Evolutionary conservation across 352 stramenopile species (phyloP).

Genomic region (Phytophthora palmivora): DNA sequence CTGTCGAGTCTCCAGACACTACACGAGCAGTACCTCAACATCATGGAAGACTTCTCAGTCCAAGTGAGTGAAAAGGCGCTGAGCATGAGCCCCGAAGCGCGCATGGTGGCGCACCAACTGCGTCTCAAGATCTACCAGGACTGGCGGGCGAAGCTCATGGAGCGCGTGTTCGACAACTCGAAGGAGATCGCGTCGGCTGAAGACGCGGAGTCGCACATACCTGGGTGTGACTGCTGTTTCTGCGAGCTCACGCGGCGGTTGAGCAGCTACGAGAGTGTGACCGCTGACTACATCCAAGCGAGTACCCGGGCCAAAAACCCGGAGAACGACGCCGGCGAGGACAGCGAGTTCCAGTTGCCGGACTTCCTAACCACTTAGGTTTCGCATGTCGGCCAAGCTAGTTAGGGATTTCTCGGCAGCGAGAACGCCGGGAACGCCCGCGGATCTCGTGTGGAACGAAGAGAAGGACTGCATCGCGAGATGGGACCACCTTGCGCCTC

Average conservation of each 20-base stretch:
- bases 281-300: conserved; percentile 62
- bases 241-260: conserved; percentile 63
- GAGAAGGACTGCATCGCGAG: conserved; percentile 46
- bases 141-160: conserved; percentile 79
- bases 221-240: conserved; percentile 56
- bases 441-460: conserved; percentile 48
- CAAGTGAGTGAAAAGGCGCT: conserved; percentile 64
- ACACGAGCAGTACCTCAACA: conserved; percentile 71
- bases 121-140: conserved; percentile 86
- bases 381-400: conserved; percentile 32
- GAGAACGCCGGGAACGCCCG: conserved; percentile 31
- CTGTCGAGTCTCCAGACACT: conserved; percentile 68
- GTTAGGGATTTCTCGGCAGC: conserved; percentile 50
- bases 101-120: conserved; percentile 76
- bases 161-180: conserved; percentile 67
- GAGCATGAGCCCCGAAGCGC: conserved; percentile 78
- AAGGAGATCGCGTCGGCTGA: conserved; percentile 47
- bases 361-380: conserved; percentile 58
- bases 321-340: conserved; percentile 54
- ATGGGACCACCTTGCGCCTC: conserved; percentile 25
- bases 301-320: conserved; percentile 61
- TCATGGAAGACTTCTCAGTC: conserved; percentile 74
- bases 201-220: conserved; percentile 46
- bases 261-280: conserved; percentile 62
- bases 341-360: conserved; percentile 53